Conservation (phyloP, 352 stramenopile species). For the Phytophthora idaei region DNA sequence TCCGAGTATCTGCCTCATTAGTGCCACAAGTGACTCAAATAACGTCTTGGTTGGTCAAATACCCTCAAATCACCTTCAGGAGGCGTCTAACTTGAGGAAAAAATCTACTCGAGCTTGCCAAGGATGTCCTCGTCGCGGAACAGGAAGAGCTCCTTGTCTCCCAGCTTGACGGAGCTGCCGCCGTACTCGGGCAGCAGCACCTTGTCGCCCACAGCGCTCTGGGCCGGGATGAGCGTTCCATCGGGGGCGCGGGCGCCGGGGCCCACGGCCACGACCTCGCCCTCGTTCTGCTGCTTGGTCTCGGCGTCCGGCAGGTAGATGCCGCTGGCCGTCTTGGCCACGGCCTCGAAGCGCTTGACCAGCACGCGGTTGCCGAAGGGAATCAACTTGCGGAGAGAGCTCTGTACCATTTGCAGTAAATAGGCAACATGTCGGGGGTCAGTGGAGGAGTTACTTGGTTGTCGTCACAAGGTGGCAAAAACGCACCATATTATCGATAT, state of each 20-base stretch:
- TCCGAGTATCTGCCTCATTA: background rate
- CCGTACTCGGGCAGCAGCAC: slow-evolving; percentile 97
- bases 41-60: slow-evolving; percentile 9
- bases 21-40: slow-evolving; percentile 9
- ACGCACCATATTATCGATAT: slow-evolving; percentile 30
- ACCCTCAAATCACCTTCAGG: background rate
- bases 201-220: slow-evolving; percentile 92
- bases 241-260: slow-evolving; percentile 90
- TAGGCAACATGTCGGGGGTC: background rate
- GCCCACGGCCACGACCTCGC: slow-evolving; percentile 93
- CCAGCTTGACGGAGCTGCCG: slow-evolving; percentile 93
- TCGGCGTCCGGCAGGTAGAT: slow-evolving; percentile 95
- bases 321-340: slow-evolving; percentile 92
- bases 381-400: slow-evolving; percentile 88
- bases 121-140: slow-evolving; percentile 98
- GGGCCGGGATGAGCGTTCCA: slow-evolving; percentile 88
- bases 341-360: slow-evolving; percentile 92
- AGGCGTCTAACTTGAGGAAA: slow-evolving; percentile 8
- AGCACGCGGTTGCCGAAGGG: slow-evolving; percentile 96
- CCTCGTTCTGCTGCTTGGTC: slow-evolving; percentile 94
- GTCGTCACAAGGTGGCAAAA: background rate
- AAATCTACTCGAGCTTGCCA: slow-evolving; percentile 92
- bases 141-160: slow-evolving; percentile 92
- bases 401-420: slow-evolving; percentile 23
- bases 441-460: background rate